Evolutionary conservation across 805 yeast genomes (phyloP).

Genomic region (Candida pseudofarinosa): DNA sequence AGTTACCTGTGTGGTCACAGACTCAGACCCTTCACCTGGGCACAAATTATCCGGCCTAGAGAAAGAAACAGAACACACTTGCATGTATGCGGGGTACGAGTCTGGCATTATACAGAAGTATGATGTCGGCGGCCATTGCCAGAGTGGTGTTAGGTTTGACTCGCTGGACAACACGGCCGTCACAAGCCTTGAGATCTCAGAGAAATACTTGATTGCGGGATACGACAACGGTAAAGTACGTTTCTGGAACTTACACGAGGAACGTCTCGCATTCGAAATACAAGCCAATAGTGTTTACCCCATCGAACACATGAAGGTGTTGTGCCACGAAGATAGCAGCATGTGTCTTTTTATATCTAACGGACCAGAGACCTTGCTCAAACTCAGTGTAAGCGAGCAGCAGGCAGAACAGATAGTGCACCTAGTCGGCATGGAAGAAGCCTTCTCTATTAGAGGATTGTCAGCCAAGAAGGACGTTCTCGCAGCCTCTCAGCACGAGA

Average conservation of each 20-base stretch:
- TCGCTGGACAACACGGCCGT: conserved; percentile 9
- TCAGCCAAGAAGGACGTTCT: conserved; percentile 5
- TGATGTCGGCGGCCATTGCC: conserved; percentile 14
- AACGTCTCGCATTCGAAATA: background rate
- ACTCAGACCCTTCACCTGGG: conserved; percentile 3
- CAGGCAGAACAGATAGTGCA: conserved; percentile 6
- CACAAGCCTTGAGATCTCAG: conserved; percentile 8
- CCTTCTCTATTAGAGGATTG: conserved; percentile 15
- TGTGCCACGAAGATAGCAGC: background rate
- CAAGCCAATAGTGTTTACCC: conserved; percentile 6
- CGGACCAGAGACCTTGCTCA: conserved; percentile 24
- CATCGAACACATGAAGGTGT: conserved; percentile 1
- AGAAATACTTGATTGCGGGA: conserved; percentile 16
- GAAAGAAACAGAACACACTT: conserved; percentile 46
- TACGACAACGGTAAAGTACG: conserved; percentile 14
- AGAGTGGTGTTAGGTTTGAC: conserved; percentile 7
- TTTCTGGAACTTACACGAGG: conserved; percentile 9
- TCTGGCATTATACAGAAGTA: conserved; percentile 31
- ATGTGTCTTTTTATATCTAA: conserved; percentile 13
- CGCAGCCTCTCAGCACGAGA: conserved; percentile 2
- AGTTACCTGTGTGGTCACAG: conserved; percentile 14
- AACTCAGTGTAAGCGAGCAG: conserved; percentile 7
- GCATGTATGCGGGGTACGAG: conserved; percentile 39
- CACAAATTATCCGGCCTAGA: conserved; percentile 21
- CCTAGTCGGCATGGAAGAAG: conserved; percentile 23